Conservation (phyloP, 2,329 filamentous ascomycete species). For the Didymella segeticola region DNA sequence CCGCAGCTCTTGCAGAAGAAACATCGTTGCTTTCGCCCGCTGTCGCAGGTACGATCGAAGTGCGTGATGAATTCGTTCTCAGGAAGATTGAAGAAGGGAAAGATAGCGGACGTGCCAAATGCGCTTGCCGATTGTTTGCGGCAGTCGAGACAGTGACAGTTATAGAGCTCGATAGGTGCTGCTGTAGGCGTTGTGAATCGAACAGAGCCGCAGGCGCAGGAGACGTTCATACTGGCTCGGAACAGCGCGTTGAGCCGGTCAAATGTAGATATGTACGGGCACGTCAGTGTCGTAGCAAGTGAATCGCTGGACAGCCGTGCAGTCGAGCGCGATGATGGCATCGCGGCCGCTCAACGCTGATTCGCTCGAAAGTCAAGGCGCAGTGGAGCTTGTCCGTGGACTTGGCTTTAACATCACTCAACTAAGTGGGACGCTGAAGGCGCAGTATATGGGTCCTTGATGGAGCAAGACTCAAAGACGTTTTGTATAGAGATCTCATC, state of each 20-base stretch:
- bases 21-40: conserved; percentile 32
- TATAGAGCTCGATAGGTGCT: conserved; percentile 69
- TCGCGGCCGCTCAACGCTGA: not conserved
- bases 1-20: conserved; percentile 63
- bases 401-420: not conserved
- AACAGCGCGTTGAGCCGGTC: not conserved
- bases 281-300: no score
- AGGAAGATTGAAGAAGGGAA: conserved; percentile 69
- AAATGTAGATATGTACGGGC: no score
- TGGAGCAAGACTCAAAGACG: no score
- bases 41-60: conserved; percentile 31
- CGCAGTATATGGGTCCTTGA: no score
- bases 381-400: no score
- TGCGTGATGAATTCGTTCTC: conserved; percentile 35
- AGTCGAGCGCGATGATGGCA: not conserved
- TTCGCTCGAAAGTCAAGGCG: no score
- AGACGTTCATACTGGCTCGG: conserved; percentile 29
- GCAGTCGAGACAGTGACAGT: conserved; percentile 74
- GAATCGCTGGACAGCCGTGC: no score
- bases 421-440: no score
- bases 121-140: conserved; percentile 70
- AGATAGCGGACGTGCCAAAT: conserved; percentile 73
- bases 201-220: conserved; percentile 70
- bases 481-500: no score
- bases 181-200: conserved; percentile 67